These are phyloP conservation scores for Waitea zeae DNA, from an alignment of 1,284 basidiomycete genomes.

Conservation along the genomic window DNA sequence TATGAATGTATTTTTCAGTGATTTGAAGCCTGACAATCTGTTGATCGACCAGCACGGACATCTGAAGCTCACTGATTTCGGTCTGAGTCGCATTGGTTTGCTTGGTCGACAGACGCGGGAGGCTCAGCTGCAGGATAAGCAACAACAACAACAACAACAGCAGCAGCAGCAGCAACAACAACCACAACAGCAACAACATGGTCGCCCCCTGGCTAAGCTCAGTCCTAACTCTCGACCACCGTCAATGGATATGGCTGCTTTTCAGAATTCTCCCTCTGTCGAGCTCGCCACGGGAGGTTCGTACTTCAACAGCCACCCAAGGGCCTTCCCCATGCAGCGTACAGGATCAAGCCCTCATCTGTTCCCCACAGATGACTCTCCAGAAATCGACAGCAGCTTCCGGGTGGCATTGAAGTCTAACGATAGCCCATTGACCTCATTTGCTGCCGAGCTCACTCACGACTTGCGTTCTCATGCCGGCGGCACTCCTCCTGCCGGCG, in stretches of 20 bases:
- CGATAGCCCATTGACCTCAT: slow-evolving; percentile 68
- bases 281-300: slow-evolving; percentile 45
- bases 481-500: slow-evolving; percentile 60
- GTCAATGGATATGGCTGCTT: slow-evolving; percentile 70
- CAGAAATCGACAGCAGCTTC: not conserved
- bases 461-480: slow-evolving; percentile 54
- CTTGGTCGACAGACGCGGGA: slow-evolving; percentile 91
- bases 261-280: slow-evolving; percentile 56
- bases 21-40: slow-evolving; percentile 95
- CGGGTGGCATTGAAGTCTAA: slow-evolving; percentile 19
- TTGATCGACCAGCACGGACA: slow-evolving; percentile 95
- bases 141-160: slow-evolving; percentile 41
- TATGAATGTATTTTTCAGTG: slow-evolving; percentile 30
- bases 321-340: slow-evolving; percentile 37
- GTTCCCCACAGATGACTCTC: slow-evolving; percentile 58
- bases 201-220: slow-evolving; percentile 37
- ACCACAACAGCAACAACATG: no score
- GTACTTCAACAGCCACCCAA: slow-evolving; percentile 68
- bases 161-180: slow-evolving; percentile 19
- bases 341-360: slow-evolving; percentile 47
- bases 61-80: slow-evolving; percentile 96
- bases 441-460: slow-evolving; percentile 65
- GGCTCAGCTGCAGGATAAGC: not conserved
- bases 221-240: slow-evolving; percentile 58
- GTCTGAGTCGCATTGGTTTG: slow-evolving; percentile 91